Percentiles rank a stretch among this genome's conserved stretches.
These are phyloP conservation scores for Monosporozyma yasuniensis DNA, from an alignment of 805 yeast species.

Conservation along the genomic window DNA sequence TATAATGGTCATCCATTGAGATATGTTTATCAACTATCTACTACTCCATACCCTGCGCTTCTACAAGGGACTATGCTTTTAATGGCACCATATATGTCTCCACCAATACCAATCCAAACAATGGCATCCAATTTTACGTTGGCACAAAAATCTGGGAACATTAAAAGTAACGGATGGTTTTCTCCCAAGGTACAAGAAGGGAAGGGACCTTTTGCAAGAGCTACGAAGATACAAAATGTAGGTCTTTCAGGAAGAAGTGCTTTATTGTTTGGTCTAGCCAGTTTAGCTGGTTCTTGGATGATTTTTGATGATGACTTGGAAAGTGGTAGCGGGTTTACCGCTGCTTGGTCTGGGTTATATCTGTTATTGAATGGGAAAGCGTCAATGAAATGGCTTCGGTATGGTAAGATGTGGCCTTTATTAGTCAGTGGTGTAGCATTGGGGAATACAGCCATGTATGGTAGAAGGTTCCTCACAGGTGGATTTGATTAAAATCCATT, in stretches of 20 bases:
- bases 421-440: conserved; percentile 49
- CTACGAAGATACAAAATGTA: conserved; percentile 8
- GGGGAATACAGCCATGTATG: conserved; percentile 57
- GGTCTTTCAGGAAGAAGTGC: conserved; percentile 34
- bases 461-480: conserved; percentile 54
- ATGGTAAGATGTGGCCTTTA: conserved; percentile 56
- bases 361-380: conserved; percentile 60
- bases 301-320: conserved; percentile 65
- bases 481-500: conserved; percentile 12
- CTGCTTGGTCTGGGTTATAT: conserved; percentile 77
- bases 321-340: conserved; percentile 71
- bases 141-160: not conserved
- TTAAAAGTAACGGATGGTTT: not conserved
- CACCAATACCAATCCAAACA: not conserved
- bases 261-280: conserved; percentile 50
- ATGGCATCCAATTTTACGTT: not conserved
- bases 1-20: not conserved
- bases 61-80: conserved; percentile 20
- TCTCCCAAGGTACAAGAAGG: not conserved
- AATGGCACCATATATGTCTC: conserved; percentile 16
- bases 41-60: conserved; percentile 42
- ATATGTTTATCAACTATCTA: conserved; percentile 24
- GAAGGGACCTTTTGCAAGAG: conserved; percentile 2
- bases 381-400: conserved; percentile 42
- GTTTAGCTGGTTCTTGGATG: conserved; percentile 64